Percentiles rank a stretch among this genome's conserved stretches.
Evolutionary conservation across 1,284 basidiomycete species (phyloP).

Genomic region (Moesziomyces aphidis): DNA sequence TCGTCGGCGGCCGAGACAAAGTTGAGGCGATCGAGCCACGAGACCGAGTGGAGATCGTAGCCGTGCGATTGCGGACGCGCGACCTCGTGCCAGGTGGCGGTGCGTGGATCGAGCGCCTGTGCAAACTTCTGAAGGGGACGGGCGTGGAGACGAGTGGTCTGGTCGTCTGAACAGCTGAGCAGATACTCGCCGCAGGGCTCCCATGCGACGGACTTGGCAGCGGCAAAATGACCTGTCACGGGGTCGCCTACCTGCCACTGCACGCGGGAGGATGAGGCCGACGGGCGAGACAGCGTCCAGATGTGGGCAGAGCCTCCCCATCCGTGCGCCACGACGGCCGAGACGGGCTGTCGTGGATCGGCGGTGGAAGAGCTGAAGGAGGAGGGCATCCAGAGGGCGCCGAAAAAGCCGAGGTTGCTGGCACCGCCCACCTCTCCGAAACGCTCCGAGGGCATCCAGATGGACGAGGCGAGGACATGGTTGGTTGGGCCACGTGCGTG

Average conservation of each 20-base stretch:
- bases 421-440: constrained; percentile 65
- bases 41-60: constrained; percentile 57
- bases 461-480: constrained; percentile 43
- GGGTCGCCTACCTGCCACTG: constrained; percentile 34
- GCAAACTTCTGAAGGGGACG: constrained; percentile 20
- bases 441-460: constrained; percentile 64
- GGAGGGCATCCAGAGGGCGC: constrained; percentile 57
- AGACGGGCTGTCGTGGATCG: constrained; percentile 6
- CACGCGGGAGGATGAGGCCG: constrained; percentile 3
- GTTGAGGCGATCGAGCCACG: constrained; percentile 60
- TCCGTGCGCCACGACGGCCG: constrained; percentile 57
- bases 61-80: constrained; percentile 66
- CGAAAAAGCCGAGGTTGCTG: constrained; percentile 63
- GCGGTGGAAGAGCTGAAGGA: background rate
- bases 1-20: constrained; percentile 67
- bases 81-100: constrained; percentile 62
- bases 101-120: constrained; percentile 3
- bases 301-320: constrained; percentile 64
- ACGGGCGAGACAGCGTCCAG: constrained; percentile 29
- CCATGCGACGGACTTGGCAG: constrained; percentile 57
- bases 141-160: constrained; percentile 63
- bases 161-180: constrained; percentile 56
- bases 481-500: constrained; percentile 57
- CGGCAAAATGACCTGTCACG: constrained; percentile 58
- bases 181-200: constrained; percentile 62